Percentiles rank a stretch among this genome's conserved stretches.
Conservation (phyloP, 2,329 filamentous ascomycete genomes). For the Colletotrichum sp. region DNA sequence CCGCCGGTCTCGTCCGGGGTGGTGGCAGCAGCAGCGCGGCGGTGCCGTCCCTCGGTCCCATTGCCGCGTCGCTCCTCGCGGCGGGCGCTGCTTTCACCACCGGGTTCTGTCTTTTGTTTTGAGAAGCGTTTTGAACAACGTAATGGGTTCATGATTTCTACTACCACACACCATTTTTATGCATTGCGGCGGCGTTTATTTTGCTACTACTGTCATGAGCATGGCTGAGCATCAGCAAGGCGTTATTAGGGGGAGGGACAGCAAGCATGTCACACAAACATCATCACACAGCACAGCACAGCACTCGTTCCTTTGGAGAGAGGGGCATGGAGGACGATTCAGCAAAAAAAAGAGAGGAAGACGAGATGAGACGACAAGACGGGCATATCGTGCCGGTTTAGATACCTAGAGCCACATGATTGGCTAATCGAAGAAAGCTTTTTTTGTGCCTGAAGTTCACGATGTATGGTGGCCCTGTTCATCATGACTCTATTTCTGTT, state of each 20-base stretch:
- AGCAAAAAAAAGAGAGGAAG: neutral
- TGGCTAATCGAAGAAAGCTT: neutral
- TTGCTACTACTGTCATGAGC: neutral
- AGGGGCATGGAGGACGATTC: neutral
- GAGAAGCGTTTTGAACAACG: neutral
- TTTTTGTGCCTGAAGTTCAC: neutral
- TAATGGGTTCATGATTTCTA: neutral
- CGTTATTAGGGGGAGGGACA: neutral
- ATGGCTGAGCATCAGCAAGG: constrained; percentile 15
- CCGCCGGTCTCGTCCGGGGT: constrained; percentile 39
- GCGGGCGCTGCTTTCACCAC: neutral
- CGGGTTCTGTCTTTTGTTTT: neutral
- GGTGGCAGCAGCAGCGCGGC: constrained; percentile 5
- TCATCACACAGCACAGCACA: neutral
- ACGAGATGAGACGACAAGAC: neutral
- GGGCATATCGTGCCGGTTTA: neutral
- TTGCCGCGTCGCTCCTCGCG: constrained; percentile 9
- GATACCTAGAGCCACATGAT: constrained; percentile 7
- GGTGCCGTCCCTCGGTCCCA: neutral
- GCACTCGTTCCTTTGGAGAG: constrained; percentile 3
- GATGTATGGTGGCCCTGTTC: neutral
- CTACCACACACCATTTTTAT: neutral
- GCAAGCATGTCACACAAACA: neutral
- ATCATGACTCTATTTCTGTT: neutral
- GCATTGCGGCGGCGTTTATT: constrained; percentile 16